phyloP scores from a whole-genome alignment of 768 basidiomycete species.

The Pisolithus albus region DNA sequence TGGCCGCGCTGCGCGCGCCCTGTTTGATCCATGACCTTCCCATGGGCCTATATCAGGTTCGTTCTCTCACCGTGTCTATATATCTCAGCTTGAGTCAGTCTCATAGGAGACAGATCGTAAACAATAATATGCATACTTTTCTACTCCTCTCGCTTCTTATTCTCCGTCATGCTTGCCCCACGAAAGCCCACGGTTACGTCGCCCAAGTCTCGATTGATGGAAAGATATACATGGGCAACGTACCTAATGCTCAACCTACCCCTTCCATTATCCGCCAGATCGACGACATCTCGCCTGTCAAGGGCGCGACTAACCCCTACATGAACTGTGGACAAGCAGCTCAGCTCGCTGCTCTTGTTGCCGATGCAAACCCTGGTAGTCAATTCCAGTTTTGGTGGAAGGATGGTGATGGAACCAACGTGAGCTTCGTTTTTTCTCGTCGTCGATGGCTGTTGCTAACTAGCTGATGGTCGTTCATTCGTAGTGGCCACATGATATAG shows the following conservation, averaged over 20 bases:
- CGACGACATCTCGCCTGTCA: constrained; percentile 38
- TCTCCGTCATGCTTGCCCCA: constrained; percentile 4
- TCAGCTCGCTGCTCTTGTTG: constrained; percentile 42
- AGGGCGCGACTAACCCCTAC: constrained; percentile 49
- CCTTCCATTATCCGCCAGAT: constrained; percentile 42
- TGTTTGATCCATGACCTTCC: too few species aligned
- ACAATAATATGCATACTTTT: background rate
- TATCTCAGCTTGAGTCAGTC: background rate
- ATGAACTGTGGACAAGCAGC: constrained; percentile 58
- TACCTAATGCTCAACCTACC: constrained; percentile 32
- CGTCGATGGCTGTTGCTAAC: background rate
- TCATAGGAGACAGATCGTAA: background rate
- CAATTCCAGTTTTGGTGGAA: constrained; percentile 49
- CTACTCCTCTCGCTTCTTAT: constrained; percentile 10
- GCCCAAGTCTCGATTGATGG: constrained; percentile 39
- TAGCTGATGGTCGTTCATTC: background rate
- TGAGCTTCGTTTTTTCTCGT: constrained; percentile 12
- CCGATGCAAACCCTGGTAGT: constrained; percentile 55
- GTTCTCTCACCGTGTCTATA: background rate
- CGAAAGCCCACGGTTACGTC: constrained; percentile 40
- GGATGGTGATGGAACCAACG: constrained; percentile 36
- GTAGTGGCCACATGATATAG: constrained; percentile 52
- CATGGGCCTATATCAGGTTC: background rate
- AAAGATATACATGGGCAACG: constrained; percentile 36
- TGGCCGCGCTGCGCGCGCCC: background rate